Evolutionary conservation across 2,329 filamentous ascomycete genomes (phyloP).

Genomic region (Ophiostoma pallidulum): DNA sequence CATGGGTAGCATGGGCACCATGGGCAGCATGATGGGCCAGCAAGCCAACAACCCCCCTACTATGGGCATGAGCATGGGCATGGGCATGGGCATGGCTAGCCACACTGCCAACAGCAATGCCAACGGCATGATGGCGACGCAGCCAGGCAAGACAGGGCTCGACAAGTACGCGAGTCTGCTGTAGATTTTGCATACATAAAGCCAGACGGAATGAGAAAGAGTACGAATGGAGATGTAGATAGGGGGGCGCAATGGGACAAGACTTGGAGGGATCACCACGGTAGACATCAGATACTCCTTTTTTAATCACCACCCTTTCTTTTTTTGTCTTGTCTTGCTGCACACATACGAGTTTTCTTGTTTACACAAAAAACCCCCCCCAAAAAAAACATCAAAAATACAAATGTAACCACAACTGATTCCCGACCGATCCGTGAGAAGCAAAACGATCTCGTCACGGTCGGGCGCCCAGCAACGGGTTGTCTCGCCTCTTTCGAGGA

Average conservation of each 20-base stretch:
- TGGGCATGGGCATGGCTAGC: constrained; percentile 23
- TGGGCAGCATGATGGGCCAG: constrained; percentile 9
- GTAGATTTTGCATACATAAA: constrained; percentile 30
- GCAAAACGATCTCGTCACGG: constrained; percentile 23
- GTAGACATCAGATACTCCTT: too few species aligned
- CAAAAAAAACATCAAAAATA: too few species aligned
- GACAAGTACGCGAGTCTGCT: constrained; percentile 61
- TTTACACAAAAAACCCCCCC: too few species aligned
- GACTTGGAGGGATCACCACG: too few species aligned
- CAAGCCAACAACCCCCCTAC: constrained; percentile 7
- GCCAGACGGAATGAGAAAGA: too few species aligned
- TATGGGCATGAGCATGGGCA: constrained; percentile 17
- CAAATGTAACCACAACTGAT: constrained; percentile 26
- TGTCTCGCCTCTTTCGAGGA: constrained; percentile 2
- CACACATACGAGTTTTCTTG: too few species aligned
- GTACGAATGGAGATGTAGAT: too few species aligned
- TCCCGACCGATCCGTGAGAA: constrained; percentile 22
- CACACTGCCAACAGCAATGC: not conserved
- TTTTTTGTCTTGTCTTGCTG: too few species aligned
- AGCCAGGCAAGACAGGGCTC: constrained; percentile 41
- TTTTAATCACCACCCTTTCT: too few species aligned
- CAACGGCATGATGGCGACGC: constrained; percentile 22
- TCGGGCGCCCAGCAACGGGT: constrained; percentile 26
- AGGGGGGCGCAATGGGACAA: too few species aligned
- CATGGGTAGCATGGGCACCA: constrained; percentile 10